These are phyloP conservation scores for Pseudevernia furfuracea DNA, from an alignment of 495 filamentous ascomycete genomes.

Conservation along the genomic window DNA sequence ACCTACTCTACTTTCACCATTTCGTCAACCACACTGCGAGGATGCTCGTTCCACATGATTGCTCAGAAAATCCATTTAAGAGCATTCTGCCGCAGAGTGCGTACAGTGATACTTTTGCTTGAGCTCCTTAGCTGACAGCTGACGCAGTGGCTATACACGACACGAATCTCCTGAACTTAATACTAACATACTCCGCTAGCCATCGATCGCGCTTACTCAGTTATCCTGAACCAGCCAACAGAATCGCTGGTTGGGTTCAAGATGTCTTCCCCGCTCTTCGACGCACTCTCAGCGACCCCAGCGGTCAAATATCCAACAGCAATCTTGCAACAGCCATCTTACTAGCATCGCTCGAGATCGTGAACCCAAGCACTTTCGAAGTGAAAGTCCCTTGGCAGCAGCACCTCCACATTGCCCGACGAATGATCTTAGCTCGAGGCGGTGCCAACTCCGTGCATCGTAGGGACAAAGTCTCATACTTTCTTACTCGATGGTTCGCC, in stretches of 20 bases:
- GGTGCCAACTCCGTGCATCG: slow-evolving; percentile 49
- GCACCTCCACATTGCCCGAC: slow-evolving; percentile 67
- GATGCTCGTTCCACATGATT: slow-evolving; percentile 69
- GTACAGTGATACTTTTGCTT: slow-evolving; percentile 25
- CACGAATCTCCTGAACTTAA: slow-evolving; percentile 62
- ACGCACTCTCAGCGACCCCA: slow-evolving; percentile 55
- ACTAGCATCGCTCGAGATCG: slow-evolving; percentile 78
- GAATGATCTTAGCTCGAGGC: slow-evolving; percentile 63
- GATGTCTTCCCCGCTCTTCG: slow-evolving; percentile 70
- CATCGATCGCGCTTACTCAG: slow-evolving; percentile 63
- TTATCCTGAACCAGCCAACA: slow-evolving; percentile 55
- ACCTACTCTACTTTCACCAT: slow-evolving; percentile 69
- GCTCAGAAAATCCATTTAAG: slow-evolving; percentile 64
- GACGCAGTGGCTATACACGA: slow-evolving; percentile 56
- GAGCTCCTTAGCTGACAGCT: slow-evolving; percentile 1
- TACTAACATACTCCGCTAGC: slow-evolving; percentile 75
- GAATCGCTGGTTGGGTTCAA: slow-evolving; percentile 72
- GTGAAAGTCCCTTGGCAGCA: slow-evolving; percentile 58
- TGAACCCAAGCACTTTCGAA: slow-evolving; percentile 71
- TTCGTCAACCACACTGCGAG: slow-evolving; percentile 73
- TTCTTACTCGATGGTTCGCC: slow-evolving; percentile 79
- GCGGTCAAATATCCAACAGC: slow-evolving; percentile 54
- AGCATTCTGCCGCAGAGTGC: slow-evolving; percentile 62
- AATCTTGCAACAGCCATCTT: slow-evolving; percentile 81
- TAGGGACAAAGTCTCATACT: slow-evolving; percentile 62